Evolutionary conservation across 2,329 filamentous ascomycete species (phyloP).

Genomic region (Colletotrichum horii): DNA sequence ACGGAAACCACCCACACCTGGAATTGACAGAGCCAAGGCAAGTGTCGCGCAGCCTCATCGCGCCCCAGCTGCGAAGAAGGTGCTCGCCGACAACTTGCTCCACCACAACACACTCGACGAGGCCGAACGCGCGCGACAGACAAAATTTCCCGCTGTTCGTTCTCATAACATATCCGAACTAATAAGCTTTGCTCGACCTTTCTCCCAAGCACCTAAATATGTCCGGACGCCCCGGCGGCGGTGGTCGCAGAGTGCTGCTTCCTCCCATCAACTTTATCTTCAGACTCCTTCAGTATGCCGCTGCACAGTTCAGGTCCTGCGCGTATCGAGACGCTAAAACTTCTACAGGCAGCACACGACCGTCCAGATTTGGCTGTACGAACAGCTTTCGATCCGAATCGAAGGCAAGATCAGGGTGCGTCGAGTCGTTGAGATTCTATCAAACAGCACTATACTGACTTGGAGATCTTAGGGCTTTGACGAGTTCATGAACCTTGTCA

Average conservation of each 20-base stretch:
- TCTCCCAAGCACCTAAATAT: slow-evolving; percentile 37
- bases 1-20: background rate
- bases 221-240: slow-evolving; percentile 65
- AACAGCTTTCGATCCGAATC: slow-evolving; percentile 92
- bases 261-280: slow-evolving; percentile 63
- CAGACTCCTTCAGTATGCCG: slow-evolving; percentile 77
- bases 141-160: background rate
- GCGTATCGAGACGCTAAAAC: background rate
- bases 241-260: slow-evolving; percentile 64
- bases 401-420: slow-evolving; percentile 93
- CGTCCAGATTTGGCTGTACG: slow-evolving; percentile 95
- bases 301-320: slow-evolving; percentile 6
- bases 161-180: background rate
- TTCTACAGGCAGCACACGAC: slow-evolving; percentile 66
- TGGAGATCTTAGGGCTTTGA: slow-evolving; percentile 79
- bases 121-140: background rate
- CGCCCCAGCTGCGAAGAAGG: background rate
- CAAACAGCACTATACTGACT: slow-evolving; percentile 18
- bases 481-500: slow-evolving; percentile 98
- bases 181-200: background rate
- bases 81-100: background rate
- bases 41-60: background rate
- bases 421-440: slow-evolving; percentile 10
- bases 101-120: background rate
- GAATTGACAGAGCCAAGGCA: background rate